Evolutionary conservation across 2,329 filamentous ascomycete genomes (phyloP).

Genomic region (Aspergillus latus): DNA sequence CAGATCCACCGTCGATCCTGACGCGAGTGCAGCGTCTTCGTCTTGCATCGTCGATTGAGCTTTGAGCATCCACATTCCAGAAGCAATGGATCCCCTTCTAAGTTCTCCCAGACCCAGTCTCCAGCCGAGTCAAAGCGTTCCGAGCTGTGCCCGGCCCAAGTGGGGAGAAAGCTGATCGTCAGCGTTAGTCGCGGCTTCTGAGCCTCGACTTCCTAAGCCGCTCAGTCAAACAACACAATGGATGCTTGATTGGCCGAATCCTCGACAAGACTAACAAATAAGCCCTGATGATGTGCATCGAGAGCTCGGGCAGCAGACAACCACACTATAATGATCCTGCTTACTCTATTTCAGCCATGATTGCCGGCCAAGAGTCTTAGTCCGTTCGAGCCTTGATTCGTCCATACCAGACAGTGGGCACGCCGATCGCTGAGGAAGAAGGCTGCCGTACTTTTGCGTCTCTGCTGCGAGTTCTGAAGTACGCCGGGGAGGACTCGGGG

Average conservation of each 20-base stretch:
- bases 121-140: slow-evolving; percentile 20
- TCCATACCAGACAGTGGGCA: slow-evolving; percentile 7
- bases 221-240: not conserved
- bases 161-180: not conserved
- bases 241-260: slow-evolving; percentile 17
- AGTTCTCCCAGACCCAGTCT: not conserved
- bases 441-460: slow-evolving; percentile 1
- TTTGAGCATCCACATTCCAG: slow-evolving; percentile 14
- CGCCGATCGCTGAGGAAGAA: slow-evolving; percentile 11
- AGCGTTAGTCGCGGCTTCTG: not conserved
- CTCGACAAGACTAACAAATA: slow-evolving; percentile 5
- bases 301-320: not conserved
- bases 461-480: not conserved
- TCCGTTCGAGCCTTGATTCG: slow-evolving; percentile 2
- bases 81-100: slow-evolving; percentile 15
- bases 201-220: slow-evolving; percentile 3
- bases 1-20: not conserved
- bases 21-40: not conserved
- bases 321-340: slow-evolving; percentile 8
- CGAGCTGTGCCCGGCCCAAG: slow-evolving; percentile 6
- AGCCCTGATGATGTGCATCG: slow-evolving; percentile 28
- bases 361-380: slow-evolving; percentile 5
- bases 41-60: too few relatives aligned
- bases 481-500: not conserved
- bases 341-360: not conserved